phyloP scores from a whole-genome alignment of 805 yeast genomes.

The Kluyveromyces starmeri region DNA sequence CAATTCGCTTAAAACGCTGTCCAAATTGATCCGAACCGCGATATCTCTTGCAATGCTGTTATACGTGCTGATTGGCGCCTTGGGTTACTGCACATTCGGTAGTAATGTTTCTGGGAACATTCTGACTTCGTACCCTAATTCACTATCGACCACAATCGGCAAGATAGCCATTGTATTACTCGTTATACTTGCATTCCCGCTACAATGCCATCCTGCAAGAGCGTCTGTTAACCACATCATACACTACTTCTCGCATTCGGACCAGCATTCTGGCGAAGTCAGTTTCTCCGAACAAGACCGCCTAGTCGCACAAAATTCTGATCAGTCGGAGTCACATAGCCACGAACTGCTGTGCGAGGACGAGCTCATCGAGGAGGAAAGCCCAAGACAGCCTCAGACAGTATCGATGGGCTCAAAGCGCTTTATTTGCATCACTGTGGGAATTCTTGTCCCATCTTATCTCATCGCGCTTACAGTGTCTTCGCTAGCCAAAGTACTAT shows the following conservation, averaged over 20 bases:
- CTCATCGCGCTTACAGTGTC: conserved; percentile 47
- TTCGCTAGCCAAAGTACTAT: conserved; percentile 59
- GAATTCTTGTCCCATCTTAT: conserved; percentile 42
- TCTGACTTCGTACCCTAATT: conserved; percentile 63
- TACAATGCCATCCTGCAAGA: conserved; percentile 87
- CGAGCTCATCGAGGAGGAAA: conserved; percentile 28
- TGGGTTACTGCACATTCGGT: conserved; percentile 87
- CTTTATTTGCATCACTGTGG: conserved; percentile 42
- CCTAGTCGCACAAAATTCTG: conserved; percentile 5
- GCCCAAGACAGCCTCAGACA: conserved; percentile 11
- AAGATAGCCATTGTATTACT: conserved; percentile 70
- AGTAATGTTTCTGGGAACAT: conserved; percentile 70
- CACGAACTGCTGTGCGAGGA: conserved; percentile 13
- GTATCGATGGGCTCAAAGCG: conserved; percentile 26
- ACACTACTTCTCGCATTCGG: conserved; percentile 33
- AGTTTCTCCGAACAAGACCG: conserved; percentile 6
- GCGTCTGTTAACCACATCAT: conserved; percentile 69
- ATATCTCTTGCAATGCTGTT: conserved; percentile 51
- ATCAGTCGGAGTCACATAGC: conserved; percentile 1
- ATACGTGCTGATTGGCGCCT: conserved; percentile 64
- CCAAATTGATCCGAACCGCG: conserved; percentile 41
- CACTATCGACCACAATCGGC: conserved; percentile 64
- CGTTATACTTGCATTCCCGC: conserved; percentile 78
- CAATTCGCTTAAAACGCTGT: conserved; percentile 39
- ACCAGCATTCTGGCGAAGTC: conserved; percentile 4